A percentile compares a stretch with the other conserved stretches of the same genome.
phyloP scores from a whole-genome alignment of 805 yeast species.

The Schwanniomyces vanrijiae region DNA sequence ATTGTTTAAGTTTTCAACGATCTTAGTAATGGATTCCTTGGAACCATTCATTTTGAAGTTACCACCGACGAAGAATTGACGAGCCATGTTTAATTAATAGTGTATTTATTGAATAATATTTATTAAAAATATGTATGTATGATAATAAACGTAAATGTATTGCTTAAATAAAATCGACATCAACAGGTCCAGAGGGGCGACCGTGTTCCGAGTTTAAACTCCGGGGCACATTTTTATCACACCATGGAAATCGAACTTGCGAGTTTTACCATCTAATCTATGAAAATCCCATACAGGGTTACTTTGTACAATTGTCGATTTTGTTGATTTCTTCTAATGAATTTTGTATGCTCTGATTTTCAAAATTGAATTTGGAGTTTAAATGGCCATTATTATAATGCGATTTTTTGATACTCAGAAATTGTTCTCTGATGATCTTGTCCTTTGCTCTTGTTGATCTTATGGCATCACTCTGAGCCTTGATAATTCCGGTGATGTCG shows the following conservation, averaged over 20 bases:
- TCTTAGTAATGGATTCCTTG: constrained; percentile 76
- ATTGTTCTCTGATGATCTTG: constrained; percentile 39
- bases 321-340: constrained; percentile 15
- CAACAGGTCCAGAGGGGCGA: constrained; percentile 7
- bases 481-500: constrained; percentile 35
- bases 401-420: constrained; percentile 6
- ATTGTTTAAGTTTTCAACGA: constrained; percentile 79
- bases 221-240: neutral
- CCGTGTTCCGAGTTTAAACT: constrained; percentile 9
- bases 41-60: constrained; percentile 99
- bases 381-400: constrained; percentile 8
- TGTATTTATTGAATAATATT: neutral
- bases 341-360: constrained; percentile 27
- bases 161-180: constrained; percentile 1
- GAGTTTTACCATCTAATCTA: neutral
- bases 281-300: neutral
- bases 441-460: constrained; percentile 43
- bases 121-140: neutral
- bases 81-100: constrained; percentile 51
- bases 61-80: constrained; percentile 97
- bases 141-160: neutral
- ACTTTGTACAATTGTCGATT: neutral
- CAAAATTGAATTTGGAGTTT: constrained; percentile 16
- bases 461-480: constrained; percentile 39
- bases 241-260: neutral